These are phyloP conservation scores for Yamadazyma jaroonii DNA, from an alignment of 1,139 yeast genomes.

Conservation along the genomic window DNA sequence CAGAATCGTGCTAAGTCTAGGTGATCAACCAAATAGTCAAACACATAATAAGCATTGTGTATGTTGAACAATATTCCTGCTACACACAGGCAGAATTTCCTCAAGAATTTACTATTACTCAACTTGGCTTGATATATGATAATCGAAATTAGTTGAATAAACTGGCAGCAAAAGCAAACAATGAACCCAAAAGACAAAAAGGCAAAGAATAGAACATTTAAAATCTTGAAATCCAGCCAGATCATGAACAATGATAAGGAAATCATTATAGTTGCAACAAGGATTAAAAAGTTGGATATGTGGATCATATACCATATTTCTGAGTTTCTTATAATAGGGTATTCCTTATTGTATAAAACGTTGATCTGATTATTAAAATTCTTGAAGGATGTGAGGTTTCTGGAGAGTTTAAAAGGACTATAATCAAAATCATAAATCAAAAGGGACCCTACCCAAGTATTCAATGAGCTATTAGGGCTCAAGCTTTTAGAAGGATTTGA, in stretches of 20 bases:
- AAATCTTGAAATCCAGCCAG: background rate
- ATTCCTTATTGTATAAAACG: background rate
- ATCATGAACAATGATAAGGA: background rate
- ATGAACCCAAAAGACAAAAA: background rate
- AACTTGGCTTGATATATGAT: constrained; percentile 1
- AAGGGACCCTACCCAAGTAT: constrained; percentile 1
- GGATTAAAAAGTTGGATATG: constrained; percentile 4
- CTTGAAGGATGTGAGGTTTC: background rate
- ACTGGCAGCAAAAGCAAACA: constrained; percentile 1
- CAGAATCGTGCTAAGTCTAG: background rate
- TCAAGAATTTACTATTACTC: constrained; percentile 1
- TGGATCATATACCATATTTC: constrained; percentile 5
- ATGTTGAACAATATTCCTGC: background rate
- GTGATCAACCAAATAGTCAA: background rate
- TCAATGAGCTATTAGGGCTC: background rate
- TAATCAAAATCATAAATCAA: background rate
- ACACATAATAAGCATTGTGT: background rate
- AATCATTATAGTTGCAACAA: constrained; percentile 1
- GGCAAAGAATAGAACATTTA: background rate
- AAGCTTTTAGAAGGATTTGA: background rate
- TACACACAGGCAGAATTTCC: constrained; percentile 1
- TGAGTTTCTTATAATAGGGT: background rate
- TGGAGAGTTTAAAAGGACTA: constrained; percentile 2
- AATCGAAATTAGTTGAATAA: constrained; percentile 2
- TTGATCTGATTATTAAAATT: constrained; percentile 4